Evolutionary conservation across 352 stramenopile species (phyloP).

Genomic region (Globisporangium paroecandrum): DNA sequence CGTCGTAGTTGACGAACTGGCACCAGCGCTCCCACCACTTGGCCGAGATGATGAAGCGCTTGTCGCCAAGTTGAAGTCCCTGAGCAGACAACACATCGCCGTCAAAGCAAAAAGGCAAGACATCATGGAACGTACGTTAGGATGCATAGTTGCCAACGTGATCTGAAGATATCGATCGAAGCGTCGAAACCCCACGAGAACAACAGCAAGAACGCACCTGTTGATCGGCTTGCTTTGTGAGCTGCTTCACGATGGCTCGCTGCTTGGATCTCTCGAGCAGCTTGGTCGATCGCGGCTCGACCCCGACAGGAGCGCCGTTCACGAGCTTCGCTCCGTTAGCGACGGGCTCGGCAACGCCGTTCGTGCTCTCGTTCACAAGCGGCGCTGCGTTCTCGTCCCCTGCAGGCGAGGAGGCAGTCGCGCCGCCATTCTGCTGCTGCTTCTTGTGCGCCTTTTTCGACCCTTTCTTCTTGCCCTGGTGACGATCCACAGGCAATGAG

Average conservation of each 20-base stretch:
- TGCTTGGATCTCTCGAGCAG: slow-evolving; percentile 39
- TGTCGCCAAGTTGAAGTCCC: slow-evolving; percentile 72
- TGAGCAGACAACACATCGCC: neutral
- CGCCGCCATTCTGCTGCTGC: slow-evolving; percentile 36
- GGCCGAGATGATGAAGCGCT: slow-evolving; percentile 69
- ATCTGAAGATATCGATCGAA: neutral
- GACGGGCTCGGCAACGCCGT: neutral
- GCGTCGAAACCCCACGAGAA: neutral
- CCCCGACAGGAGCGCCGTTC: slow-evolving; percentile 10
- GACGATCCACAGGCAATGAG: too few relatives aligned
- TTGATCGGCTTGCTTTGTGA: slow-evolving; percentile 59
- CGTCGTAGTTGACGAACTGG: slow-evolving; percentile 62
- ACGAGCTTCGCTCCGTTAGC: slow-evolving; percentile 3
- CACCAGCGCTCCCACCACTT: slow-evolving; percentile 86
- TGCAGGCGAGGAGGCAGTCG: slow-evolving; percentile 1
- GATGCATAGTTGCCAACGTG: neutral
- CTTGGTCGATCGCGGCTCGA: slow-evolving; percentile 23
- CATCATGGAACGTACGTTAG: neutral
- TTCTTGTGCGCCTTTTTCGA: slow-evolving; percentile 55
- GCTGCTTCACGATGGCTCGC: slow-evolving; percentile 47
- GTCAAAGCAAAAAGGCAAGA: neutral
- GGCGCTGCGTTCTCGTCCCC: slow-evolving; percentile 8
- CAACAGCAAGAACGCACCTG: slow-evolving; percentile 19
- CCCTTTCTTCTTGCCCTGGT: slow-evolving; percentile 43
- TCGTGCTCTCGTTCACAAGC: slow-evolving; percentile 9